Evolutionary conservation across 306 rosid species (phyloP), one percentile per base, ranked within the genome.

Genomic region (Fragaria ananassa): DNA sequence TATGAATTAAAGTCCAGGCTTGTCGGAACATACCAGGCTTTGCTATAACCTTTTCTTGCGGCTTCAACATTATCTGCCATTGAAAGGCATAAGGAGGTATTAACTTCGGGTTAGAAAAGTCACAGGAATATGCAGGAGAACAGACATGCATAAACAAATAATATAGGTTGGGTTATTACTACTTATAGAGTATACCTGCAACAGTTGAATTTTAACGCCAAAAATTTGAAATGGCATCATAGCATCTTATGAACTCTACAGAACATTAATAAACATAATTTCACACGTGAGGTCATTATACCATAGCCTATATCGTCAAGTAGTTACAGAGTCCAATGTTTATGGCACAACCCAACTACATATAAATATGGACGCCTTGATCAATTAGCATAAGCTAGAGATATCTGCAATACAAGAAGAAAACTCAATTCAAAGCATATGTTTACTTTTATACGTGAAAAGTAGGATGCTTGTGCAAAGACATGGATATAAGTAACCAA

Each of bases 121-220:
- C 44, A 44, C 63, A 15, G 6, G 21, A 47, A 34, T 17, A 44
- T 27, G 18, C 31, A 18, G 29, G 11, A 63, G 21, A 27, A 70
- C 49, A 61, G n/a, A 81, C 18, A 44, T n/a, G 18, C 53, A 56
- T 10, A 57, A 12, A 46, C 4, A 0, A 47, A 23, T 51, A 61
- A 73, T 13, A 54, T 60, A 70, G 46, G 54, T 72, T 54, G 31
- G 82, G 53, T 61, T 41, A 42, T 66, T 66, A 41, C 44, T 41
- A 42, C 46, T 42, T 42, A 74, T 62, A 45, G 62, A 62, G 70
- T 66, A 85, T 87, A 96, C 98, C 96, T 96, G 99, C 80, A 96
- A 89, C 60, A 91, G 89, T 80, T 96, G 99, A 83, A 96, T 92
- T 87, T 93, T 97, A 60, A 96, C 96, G 17, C 99, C 99, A 82